Base-by-base conservation (phyloP, 805 yeast species). In the Suhomyces kilbournensis region DNA sequence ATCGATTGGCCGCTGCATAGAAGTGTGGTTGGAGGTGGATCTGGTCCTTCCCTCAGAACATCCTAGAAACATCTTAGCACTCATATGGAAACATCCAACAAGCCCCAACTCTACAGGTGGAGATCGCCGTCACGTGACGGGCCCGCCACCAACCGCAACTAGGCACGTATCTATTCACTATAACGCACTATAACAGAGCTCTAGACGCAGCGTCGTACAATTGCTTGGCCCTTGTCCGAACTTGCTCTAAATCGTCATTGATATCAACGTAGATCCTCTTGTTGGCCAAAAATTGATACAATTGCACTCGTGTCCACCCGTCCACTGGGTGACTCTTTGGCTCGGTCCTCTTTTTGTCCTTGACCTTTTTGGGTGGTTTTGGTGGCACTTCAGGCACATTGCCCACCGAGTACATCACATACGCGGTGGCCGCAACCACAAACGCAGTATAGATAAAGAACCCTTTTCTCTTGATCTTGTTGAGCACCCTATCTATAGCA, bases 391-490 rank as follows among this genome's bases (percentile, higher is more conserved):
- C 22, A 10, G 42, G 42, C 4, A 38, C 23, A 38, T 38, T 38
- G 14, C 42, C 42, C 42, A 64, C 44, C 9, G 61, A 49, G 48
- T 62, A 69, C 52, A 66, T 60, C 12, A 65, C 62, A 51, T 68
- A 70, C 12, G 60, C 59, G 14, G 70, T 62, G 14, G 71, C 62
- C 14, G 55, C 64, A 17, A 72, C 52, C 8, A 75, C 62, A 8
- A 75, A 38, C 3, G 67, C 61, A 3, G 74, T 57, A 52, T 69
- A 75, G 19, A 72, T 32, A 52, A 70, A 68, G 48, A 73, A 68
- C 7, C 76, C 72, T 38, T 67, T 68, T 46, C 71, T 63, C 57
- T 67, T 69, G 53, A 70, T 50, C 53, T 56, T 58, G 56, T 63
- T 63, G 50, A 71, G 57, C 19, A 62, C 56, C 34, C 69, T 56